A percentile compares a stretch with the other conserved stretches of the same genome.
Conservation (phyloP, 257 asterid species). For the Solanum rostratum region DNA sequence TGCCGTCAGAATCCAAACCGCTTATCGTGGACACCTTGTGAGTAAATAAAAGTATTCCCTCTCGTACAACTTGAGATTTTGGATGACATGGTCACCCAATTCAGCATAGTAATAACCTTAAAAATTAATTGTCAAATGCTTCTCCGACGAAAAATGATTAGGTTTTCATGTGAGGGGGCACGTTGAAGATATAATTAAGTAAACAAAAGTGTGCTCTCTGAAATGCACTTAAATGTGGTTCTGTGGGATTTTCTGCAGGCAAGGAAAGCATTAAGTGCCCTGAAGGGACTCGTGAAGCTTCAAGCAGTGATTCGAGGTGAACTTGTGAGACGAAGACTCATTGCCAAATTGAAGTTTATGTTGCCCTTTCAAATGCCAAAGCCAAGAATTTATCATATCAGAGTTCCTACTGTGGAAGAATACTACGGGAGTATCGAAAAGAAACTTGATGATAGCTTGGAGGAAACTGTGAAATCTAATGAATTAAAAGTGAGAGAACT, state of each 20-base stretch:
- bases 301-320: slow-evolving; percentile 84
- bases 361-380: slow-evolving; percentile 7
- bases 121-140: neutral
- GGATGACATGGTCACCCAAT: neutral
- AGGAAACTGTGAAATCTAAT: slow-evolving; percentile 25
- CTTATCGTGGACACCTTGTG: slow-evolving; percentile 40
- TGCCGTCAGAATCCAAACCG: slow-evolving; percentile 53
- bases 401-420: slow-evolving; percentile 31
- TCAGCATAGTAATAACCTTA: neutral
- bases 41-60: neutral
- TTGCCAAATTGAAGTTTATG: slow-evolving; percentile 10
- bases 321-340: slow-evolving; percentile 39
- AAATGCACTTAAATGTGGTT: neutral
- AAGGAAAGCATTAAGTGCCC: slow-evolving; percentile 65
- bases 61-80: neutral
- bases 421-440: slow-evolving; percentile 28
- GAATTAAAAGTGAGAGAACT: slow-evolving; percentile 30
- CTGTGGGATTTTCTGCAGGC: slow-evolving; percentile 33
- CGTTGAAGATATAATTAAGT: neutral
- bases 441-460: slow-evolving; percentile 25
- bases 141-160: neutral
- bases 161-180: too few species aligned
- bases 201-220: neutral
- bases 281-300: slow-evolving; percentile 70
- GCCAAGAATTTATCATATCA: slow-evolving; percentile 18